Percentiles rank a stretch among this genome's conserved stretches.
Evolutionary conservation across 495 filamentous ascomycete genomes (phyloP).

Genomic region (Trichoderma orchidacearum): DNA sequence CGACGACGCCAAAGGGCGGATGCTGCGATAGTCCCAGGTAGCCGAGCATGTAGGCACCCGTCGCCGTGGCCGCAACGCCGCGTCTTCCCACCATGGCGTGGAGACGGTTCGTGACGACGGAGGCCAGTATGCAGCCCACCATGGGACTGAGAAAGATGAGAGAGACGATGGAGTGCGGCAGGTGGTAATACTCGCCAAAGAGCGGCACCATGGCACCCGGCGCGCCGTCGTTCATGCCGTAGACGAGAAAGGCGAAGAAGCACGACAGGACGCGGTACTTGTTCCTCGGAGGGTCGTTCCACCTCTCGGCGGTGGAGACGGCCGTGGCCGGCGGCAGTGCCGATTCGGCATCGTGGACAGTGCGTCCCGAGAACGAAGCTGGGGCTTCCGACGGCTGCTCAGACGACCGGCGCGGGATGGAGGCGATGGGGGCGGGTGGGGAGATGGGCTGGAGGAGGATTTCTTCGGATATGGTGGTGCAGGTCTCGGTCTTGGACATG

Average conservation of each 20-base stretch:
- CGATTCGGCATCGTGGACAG: neutral
- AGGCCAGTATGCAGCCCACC: conserved; percentile 62
- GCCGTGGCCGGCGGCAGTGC: neutral
- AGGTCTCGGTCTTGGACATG: neutral
- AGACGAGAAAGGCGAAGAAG: conserved; percentile 61
- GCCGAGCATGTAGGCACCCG: conserved; percentile 48
- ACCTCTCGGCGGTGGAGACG: conserved; percentile 23
- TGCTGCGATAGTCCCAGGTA: conserved; percentile 55
- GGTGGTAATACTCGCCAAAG: conserved; percentile 49
- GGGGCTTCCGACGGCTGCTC: neutral
- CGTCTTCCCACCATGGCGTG: conserved; percentile 51
- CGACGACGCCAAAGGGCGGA: conserved; percentile 64
- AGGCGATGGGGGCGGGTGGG: neutral
- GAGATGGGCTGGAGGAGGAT: neutral
- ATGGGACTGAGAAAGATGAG: conserved; percentile 73
- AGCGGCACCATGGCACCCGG: conserved; percentile 47
- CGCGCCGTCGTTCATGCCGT: conserved; percentile 73
- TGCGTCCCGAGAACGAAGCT: neutral
- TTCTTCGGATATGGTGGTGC: neutral
- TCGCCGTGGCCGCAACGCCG: conserved; percentile 56
- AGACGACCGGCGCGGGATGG: neutral
- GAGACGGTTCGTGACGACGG: conserved; percentile 48
- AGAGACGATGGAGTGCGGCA: conserved; percentile 66
- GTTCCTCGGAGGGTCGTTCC: conserved; percentile 60
- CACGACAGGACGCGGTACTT: conserved; percentile 49